phyloP scores from a whole-genome alignment of 2,329 filamentous ascomycete genomes.

The Penicillium sp. region DNA sequence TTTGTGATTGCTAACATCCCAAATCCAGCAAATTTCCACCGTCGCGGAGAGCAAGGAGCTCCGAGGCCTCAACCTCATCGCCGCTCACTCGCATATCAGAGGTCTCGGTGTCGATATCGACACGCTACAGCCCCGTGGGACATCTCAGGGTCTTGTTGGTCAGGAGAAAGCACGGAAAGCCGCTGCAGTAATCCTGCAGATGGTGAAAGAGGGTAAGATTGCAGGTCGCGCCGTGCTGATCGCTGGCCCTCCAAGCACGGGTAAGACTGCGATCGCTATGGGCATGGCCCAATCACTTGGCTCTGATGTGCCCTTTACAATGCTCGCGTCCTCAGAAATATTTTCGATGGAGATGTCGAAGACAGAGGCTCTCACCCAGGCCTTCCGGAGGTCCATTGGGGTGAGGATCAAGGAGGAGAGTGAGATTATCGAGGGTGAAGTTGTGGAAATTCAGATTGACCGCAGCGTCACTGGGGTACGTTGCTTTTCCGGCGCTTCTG shows the following conservation, averaged over 20 bases:
- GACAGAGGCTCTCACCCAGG: slow-evolving; percentile 94
- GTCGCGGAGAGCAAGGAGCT: slow-evolving; percentile 95
- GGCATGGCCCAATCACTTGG: slow-evolving; percentile 96
- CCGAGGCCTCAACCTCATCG: slow-evolving; percentile 92
- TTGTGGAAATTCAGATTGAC: slow-evolving; percentile 98
- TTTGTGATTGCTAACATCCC: slow-evolving; percentile 1
- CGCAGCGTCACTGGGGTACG: slow-evolving; percentile 80
- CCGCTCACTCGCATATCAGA: slow-evolving; percentile 95
- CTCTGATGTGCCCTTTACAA: slow-evolving; percentile 91
- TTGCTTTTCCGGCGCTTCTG: slow-evolving; percentile 1
- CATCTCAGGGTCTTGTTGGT: slow-evolving; percentile 89
- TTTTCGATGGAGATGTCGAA: slow-evolving; percentile 99
- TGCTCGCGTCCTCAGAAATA: slow-evolving; percentile 91
- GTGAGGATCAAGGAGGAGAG: slow-evolving; percentile 98
- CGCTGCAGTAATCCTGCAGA: slow-evolving; percentile 91
- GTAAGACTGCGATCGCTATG: slow-evolving; percentile 98
- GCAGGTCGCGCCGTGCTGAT: slow-evolving; percentile 91
- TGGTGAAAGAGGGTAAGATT: slow-evolving; percentile 99
- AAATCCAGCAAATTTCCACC: slow-evolving; percentile 61
- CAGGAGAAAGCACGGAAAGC: slow-evolving; percentile 96
- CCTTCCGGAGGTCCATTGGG: slow-evolving; percentile 97
- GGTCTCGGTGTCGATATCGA: slow-evolving; percentile 90
- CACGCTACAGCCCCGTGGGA: slow-evolving; percentile 75
- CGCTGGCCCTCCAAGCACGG: slow-evolving; percentile 90
- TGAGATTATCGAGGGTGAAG: slow-evolving; percentile 98